Conservation (phyloP, 164 flowering plant species). For the Euptelea pleiosperma region DNA sequence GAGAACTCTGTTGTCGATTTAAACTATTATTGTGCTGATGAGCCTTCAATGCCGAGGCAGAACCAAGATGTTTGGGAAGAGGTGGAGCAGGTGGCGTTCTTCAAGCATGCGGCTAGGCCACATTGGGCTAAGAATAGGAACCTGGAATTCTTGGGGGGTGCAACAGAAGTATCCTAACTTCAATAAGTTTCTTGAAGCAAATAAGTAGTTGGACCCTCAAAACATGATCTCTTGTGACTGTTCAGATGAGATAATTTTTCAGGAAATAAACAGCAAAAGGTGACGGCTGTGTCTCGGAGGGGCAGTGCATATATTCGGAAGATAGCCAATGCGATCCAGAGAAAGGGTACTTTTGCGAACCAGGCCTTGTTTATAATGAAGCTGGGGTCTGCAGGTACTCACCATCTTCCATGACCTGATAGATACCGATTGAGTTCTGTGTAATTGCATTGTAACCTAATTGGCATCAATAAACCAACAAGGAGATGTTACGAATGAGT, state of each 20-base stretch:
- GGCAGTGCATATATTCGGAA: conserved; percentile 65
- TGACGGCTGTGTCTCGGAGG: conserved; percentile 82
- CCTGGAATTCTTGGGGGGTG: conserved; percentile 57
- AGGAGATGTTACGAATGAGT: too few species aligned
- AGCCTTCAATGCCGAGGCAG: conserved; percentile 57
- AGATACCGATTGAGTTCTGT: too few species aligned
- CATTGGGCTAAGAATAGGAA: conserved; percentile 92
- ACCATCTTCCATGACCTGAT: too few species aligned
- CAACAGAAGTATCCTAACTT: conserved; percentile 49
- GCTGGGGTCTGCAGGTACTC: too few species aligned
- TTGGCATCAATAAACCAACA: too few species aligned
- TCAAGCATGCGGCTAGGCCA: conserved; percentile 75
- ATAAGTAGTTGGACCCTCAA: conserved; percentile 51
- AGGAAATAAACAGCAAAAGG: conserved; percentile 32
- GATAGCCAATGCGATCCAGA: conserved; percentile 73
- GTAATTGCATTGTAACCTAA: too few species aligned
- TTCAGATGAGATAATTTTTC: conserved; percentile 57
- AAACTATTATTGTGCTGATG: conserved; percentile 70
- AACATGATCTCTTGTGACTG: conserved; percentile 60
- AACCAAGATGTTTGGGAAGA: conserved; percentile 82
- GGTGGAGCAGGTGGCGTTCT: conserved; percentile 83
- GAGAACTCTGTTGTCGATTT: conserved; percentile 87
- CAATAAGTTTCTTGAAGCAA: conserved; percentile 52
- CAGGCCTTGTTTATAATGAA: too few species aligned
- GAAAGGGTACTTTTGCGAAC: conserved; percentile 60